These are phyloP conservation scores for Gastrolobium bilobum DNA, from an alignment of 306 rosid species.

Conservation along the genomic window DNA sequence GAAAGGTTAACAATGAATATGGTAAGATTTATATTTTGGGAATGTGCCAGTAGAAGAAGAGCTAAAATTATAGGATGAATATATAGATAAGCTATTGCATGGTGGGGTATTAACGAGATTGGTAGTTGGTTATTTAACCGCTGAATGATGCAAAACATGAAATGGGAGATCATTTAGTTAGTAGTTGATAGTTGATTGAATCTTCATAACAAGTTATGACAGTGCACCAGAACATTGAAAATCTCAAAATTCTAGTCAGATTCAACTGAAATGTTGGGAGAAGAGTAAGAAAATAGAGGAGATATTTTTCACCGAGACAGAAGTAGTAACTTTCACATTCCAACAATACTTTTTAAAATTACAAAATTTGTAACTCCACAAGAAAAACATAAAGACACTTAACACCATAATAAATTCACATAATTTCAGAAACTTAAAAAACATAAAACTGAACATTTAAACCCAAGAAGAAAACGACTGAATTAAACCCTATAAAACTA, in stretches of 20 bases:
- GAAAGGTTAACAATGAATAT: constrained; percentile 55
- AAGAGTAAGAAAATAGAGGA: too few relatives aligned
- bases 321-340: too few relatives aligned
- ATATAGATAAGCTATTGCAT: background rate
- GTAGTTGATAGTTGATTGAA: background rate
- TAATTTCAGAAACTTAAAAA: too few relatives aligned
- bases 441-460: too few relatives aligned
- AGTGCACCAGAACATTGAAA: constrained; percentile 18
- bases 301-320: too few relatives aligned
- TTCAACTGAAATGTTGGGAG: too few relatives aligned
- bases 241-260: constrained; percentile 25
- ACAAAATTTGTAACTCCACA: too few relatives aligned
- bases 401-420: too few relatives aligned
- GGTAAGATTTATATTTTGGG: constrained; percentile 43
- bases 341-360: too few relatives aligned
- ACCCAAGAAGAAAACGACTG: too few relatives aligned
- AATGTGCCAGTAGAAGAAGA: background rate
- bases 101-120: background rate
- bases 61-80: background rate
- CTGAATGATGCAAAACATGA: background rate
- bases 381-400: too few relatives aligned
- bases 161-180: background rate
- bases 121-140: background rate
- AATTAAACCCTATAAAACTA: too few relatives aligned
- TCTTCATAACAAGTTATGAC: background rate